Evolutionary conservation across 768 basidiomycete species (phyloP).

Genomic region (Boletus eberwhitei): DNA sequence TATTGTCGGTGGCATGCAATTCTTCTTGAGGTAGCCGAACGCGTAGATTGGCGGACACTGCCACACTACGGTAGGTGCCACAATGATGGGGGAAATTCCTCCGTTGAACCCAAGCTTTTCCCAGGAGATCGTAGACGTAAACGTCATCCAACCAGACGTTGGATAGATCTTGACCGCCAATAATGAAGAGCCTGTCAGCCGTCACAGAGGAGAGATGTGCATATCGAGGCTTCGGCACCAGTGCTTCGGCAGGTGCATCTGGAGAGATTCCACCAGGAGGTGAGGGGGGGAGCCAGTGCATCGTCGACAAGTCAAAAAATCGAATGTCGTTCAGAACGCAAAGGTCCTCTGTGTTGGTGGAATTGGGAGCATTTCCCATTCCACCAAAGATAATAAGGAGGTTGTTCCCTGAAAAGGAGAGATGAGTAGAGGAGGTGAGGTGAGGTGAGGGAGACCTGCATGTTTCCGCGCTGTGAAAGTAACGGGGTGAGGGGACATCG

Average conservation of each 20-base stretch:
- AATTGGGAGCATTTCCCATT: slow-evolving; percentile 80
- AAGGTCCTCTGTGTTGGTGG: slow-evolving; percentile 70
- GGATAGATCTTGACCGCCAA: slow-evolving; percentile 92
- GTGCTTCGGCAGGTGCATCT: slow-evolving; percentile 41
- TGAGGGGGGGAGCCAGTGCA: slow-evolving; percentile 63
- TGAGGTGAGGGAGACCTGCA: slow-evolving; percentile 42
- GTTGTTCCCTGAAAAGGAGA: slow-evolving; percentile 60
- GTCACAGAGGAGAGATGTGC: slow-evolving; percentile 92
- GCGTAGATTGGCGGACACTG: slow-evolving; percentile 65
- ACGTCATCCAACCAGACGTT: slow-evolving; percentile 95
- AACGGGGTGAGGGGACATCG: slow-evolving; percentile 75
- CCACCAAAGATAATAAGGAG: slow-evolving; percentile 93
- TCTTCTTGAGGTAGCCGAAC: slow-evolving; percentile 72
- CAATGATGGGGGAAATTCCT: slow-evolving; percentile 89
- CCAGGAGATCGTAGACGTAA: slow-evolving; percentile 78
- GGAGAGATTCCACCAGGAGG: slow-evolving; percentile 29
- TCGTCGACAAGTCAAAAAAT: slow-evolving; percentile 73
- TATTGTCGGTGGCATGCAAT: slow-evolving; percentile 36
- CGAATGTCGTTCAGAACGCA: slow-evolving; percentile 93
- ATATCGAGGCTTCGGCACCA: slow-evolving; percentile 82
- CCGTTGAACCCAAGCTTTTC: slow-evolving; percentile 73
- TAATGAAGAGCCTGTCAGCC: slow-evolving; percentile 79
- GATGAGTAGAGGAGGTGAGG: slow-evolving; percentile 10
- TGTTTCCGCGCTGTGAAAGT: slow-evolving; percentile 91
- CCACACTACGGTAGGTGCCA: slow-evolving; percentile 93